These are phyloP conservation scores for Penicillium sp. DNA, from an alignment of 2,329 filamentous ascomycete species.

Conservation along the genomic window DNA sequence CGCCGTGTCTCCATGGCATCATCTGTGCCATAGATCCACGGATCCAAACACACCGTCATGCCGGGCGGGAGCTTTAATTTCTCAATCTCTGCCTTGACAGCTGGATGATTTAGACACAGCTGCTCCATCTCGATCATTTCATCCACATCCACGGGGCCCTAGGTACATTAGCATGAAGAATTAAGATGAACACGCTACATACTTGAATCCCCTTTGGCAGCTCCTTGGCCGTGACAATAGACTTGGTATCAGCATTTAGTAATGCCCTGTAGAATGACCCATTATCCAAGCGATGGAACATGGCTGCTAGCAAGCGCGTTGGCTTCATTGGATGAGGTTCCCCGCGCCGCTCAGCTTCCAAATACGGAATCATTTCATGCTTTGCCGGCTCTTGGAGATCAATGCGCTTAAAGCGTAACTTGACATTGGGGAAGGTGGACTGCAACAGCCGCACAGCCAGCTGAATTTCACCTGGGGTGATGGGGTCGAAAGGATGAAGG, in stretches of 20 bases:
- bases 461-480: conserved; percentile 38
- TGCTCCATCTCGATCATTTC: conserved; percentile 56
- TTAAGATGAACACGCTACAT: conserved; percentile 3
- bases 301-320: conserved; percentile 49
- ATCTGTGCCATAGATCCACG: conserved; percentile 63
- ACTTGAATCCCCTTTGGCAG: conserved; percentile 46
- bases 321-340: conserved; percentile 47
- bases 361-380: conserved; percentile 53
- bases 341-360: conserved; percentile 56
- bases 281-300: conserved; percentile 40
- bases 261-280: conserved; percentile 40
- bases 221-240: conserved; percentile 36
- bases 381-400: conserved; percentile 62
- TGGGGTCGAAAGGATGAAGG: conserved; percentile 39
- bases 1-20: conserved; percentile 36
- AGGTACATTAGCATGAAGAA: conserved; percentile 14
- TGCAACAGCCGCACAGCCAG: conserved; percentile 37
- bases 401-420: conserved; percentile 57
- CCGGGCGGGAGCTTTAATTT: conserved; percentile 56
- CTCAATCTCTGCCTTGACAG: conserved; percentile 53
- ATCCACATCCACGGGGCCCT: conserved; percentile 55
- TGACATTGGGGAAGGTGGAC: conserved; percentile 32
- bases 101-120: conserved; percentile 50
- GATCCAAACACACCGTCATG: conserved; percentile 53
- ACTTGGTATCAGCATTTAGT: conserved; percentile 39